Base-by-base conservation (phyloP, 2,329 filamentous ascomycete genomes). In the Pseudogymnoascus sp. region DNA sequence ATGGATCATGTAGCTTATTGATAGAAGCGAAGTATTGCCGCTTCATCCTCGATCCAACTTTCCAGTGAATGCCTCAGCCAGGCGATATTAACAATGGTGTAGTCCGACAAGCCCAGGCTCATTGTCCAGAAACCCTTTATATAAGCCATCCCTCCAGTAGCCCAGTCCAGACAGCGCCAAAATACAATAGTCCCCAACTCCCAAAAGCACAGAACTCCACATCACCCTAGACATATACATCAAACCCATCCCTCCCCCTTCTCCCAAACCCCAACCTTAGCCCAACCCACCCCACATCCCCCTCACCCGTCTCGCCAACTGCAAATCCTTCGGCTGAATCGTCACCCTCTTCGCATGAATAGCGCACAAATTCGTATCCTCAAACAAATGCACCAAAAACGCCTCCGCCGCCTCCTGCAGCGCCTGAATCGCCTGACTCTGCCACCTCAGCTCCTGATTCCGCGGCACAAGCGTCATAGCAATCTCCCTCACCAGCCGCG, bases 251-350 rank as follows among this genome's bases (percentile, higher is more conserved):
- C 29, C 29, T 13, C 10, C 44, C 33, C 44, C 9, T 13, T 21
- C 31, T 1, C 29, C 5, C 10, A 2, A 13, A 9, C n/a, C 21
- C 21, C 35, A 21, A 21, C 21, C 29, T 75, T 76, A 83, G 76
- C 75, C 87, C 76, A 77, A 80, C 68, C 88, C 88, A 54, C 86
- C 89, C 88, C 88, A 92, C 50, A 86, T 82, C 10, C 89, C 89
- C 59, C 89, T 81, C 76, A 93, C 92, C 67, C 89, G 79, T 70
- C 89, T 80, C 17, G 93, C 93, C 64, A 97, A 83, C 77, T 97
- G 93, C 69, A 99, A 96, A 75, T 97, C 94, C 78, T 96, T 96
- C 76, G 94, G 92, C 90, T 96, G 93, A 69, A 97, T 96, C 39
- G 93, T 97, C 60, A 97, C 92, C 73, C 93, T 83, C 79, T 96